These are phyloP conservation scores for Phalaenopsis hybrid DNA, from an alignment of 116 monocot genomes.

Conservation along the genomic window DNA sequence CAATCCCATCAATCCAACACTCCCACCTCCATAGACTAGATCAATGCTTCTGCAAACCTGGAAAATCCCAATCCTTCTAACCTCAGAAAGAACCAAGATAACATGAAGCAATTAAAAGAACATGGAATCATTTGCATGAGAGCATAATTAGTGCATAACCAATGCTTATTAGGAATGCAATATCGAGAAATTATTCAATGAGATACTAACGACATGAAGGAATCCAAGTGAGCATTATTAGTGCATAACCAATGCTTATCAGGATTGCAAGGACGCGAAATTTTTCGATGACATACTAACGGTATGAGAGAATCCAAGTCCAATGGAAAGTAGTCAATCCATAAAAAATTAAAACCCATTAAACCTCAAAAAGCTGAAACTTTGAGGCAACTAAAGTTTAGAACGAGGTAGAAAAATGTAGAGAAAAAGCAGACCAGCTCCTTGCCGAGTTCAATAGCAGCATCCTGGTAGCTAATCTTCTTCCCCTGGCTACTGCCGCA, in stretches of 20 bases:
- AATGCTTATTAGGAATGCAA: not conserved
- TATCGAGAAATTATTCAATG: not conserved
- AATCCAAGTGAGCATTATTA: not conserved
- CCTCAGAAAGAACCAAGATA: not conserved
- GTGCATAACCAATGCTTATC: not conserved
- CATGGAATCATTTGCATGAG: not conserved
- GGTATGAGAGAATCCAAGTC: not conserved
- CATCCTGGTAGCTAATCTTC: conserved; percentile 75
- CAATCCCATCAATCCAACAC: conserved; percentile 51
- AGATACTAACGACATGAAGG: too few relatives aligned
- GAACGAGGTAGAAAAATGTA: not conserved
- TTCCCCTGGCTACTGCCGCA: conserved; percentile 81
- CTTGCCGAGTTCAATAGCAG: conserved; percentile 69
- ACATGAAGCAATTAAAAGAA: not conserved
- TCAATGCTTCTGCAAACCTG: conserved; percentile 73
- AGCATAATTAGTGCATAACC: not conserved
- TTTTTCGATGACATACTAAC: too few relatives aligned
- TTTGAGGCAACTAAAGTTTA: not conserved
- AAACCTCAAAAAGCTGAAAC: not conserved
- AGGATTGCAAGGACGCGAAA: not conserved
- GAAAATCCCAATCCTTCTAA: not conserved
- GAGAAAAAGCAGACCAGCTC: conserved; percentile 46
- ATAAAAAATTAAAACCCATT: not conserved
- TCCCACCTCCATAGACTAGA: conserved; percentile 74
- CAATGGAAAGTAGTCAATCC: not conserved